Base-by-base conservation (phyloP, 2,329 filamentous ascomycete genomes). In the Myriosclerotinia scirpicola region DNA sequence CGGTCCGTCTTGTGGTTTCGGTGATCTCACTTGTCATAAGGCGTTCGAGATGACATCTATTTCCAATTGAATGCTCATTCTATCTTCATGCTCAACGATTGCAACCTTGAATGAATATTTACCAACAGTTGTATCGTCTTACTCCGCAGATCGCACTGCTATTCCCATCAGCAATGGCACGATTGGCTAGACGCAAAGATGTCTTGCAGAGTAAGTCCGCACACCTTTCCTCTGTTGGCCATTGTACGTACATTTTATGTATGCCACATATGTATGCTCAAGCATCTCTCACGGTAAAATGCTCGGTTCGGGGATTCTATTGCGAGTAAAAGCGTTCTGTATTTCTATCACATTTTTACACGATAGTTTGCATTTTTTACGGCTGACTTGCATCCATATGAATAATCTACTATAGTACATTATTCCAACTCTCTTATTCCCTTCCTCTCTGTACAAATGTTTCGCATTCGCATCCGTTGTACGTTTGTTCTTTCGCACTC, bases 301-400 rank as follows among this genome's bases (percentile, higher is more conserved):
- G n/a, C 38, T 53, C 34, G 38, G 40, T 40, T 38, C 46, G 12
- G 56, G 22, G 30, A 38, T 12, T 34, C 8, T 15, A 34, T 20
- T 42, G 60, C 48, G 22, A 63, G 36, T 17, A 12, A 48, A 46
- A 46, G 50, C 15, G 52, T 58, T 56, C 40, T 26, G 52, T 56
- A 38, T 12, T 46, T 64, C 52, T 61, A 56, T 46, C 52, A 38
- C 15, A 56, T 26, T 36, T 55, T 59, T 20, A 65, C 48, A 52
- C 48, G 26, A 60, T 44, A 60, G 26, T 48, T 60, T 34, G 56
- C 56, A 60, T 60, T 15, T 6, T 22, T 36, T 60, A 59, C 53
- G 26, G 62, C 62, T 64, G 42, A 64, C 62, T 50, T 64, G 53
- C 62, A 65, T 59, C 26, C 61, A 59, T 59, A 9, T 58, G 54